phyloP scores from a whole-genome alignment of 805 yeast species.

The Yarrowia osloensis region DNA sequence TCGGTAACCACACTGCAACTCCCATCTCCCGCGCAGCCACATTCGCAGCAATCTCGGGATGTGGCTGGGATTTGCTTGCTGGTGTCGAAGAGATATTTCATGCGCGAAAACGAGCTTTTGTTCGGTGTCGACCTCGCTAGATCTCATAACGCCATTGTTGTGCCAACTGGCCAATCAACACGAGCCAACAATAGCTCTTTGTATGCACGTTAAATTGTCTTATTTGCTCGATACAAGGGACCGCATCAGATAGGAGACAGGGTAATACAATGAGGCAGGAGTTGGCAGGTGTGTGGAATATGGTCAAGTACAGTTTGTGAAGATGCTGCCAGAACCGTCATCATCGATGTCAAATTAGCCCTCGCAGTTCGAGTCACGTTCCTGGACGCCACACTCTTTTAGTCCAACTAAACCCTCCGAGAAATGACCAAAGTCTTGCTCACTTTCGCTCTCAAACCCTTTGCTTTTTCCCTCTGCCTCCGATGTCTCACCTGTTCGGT shows the following conservation, averaged over 20 bases:
- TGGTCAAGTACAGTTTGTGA: too few relatives aligned
- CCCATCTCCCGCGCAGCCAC: slow-evolving; percentile 3
- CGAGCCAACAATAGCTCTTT: slow-evolving; percentile 10
- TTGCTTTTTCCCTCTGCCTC: background rate
- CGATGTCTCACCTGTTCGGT: background rate
- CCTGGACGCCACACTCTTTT: too few relatives aligned
- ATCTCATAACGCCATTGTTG: too few relatives aligned
- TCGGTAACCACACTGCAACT: background rate
- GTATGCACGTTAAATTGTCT: slow-evolving; percentile 22
- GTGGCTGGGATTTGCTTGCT: too few relatives aligned
- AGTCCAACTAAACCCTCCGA: background rate
- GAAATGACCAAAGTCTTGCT: background rate
- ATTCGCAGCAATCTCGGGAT: background rate
- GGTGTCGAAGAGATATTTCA: too few relatives aligned
- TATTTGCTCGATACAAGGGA: slow-evolving; percentile 11
- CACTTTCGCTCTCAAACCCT: background rate
- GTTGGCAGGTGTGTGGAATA: too few relatives aligned
- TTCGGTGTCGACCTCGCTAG: too few relatives aligned
- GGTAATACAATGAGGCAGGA: too few relatives aligned
- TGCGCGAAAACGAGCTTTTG: too few relatives aligned
- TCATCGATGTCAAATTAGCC: too few relatives aligned
- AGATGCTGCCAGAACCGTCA: too few relatives aligned
- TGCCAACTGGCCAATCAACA: background rate
- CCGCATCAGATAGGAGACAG: background rate
- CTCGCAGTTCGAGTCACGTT: too few relatives aligned